phyloP scores from a whole-genome alignment of 1,284 basidiomycete genomes.

The Heterobasidion occidentale region DNA sequence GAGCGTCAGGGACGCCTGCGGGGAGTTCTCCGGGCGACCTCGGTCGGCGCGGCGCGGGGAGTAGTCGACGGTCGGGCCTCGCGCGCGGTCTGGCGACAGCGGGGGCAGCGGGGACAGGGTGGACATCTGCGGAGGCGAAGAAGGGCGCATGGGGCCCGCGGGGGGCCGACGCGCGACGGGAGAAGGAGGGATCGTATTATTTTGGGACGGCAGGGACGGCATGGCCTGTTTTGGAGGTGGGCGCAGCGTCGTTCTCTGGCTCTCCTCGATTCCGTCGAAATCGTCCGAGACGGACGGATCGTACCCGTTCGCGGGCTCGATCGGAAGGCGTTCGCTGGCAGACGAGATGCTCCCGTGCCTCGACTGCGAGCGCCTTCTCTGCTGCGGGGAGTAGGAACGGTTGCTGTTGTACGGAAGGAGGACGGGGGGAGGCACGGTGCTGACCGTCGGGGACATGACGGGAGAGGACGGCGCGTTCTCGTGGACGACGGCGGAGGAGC shows the following conservation, averaged over 20 bases:
- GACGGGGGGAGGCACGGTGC: constrained; percentile 44
- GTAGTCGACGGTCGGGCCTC: constrained; percentile 13
- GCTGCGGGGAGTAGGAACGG: constrained; percentile 15
- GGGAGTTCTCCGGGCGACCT: constrained; percentile 7
- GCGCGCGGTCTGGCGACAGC: constrained; percentile 37
- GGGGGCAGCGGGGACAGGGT: constrained; percentile 16
- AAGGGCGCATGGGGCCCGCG: constrained; percentile 20
- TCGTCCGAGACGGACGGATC: constrained; percentile 61
- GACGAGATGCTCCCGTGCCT: constrained; percentile 65
- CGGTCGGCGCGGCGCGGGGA: constrained; percentile 9
- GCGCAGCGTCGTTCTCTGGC: constrained; percentile 34
- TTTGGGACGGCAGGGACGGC: constrained; percentile 18
- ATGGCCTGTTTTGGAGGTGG: constrained; percentile 7
- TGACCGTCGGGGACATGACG: constrained; percentile 33
- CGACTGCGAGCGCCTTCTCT: constrained; percentile 42
- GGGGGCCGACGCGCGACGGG: constrained; percentile 16
- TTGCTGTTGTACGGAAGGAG: constrained; percentile 18
- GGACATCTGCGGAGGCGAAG: constrained; percentile 15
- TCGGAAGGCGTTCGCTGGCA: constrained; percentile 46
- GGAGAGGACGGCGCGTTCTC: constrained; percentile 32
- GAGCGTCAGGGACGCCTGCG: not conserved
- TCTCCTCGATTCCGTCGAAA: constrained; percentile 49
- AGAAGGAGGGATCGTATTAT: constrained; percentile 19
- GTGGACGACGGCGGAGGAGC: constrained; percentile 52
- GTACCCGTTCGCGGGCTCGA: constrained; percentile 50